These are phyloP conservation scores for Colletotrichum costaricense DNA, from an alignment of 2,329 filamentous ascomycete genomes.

Conservation along the genomic window DNA sequence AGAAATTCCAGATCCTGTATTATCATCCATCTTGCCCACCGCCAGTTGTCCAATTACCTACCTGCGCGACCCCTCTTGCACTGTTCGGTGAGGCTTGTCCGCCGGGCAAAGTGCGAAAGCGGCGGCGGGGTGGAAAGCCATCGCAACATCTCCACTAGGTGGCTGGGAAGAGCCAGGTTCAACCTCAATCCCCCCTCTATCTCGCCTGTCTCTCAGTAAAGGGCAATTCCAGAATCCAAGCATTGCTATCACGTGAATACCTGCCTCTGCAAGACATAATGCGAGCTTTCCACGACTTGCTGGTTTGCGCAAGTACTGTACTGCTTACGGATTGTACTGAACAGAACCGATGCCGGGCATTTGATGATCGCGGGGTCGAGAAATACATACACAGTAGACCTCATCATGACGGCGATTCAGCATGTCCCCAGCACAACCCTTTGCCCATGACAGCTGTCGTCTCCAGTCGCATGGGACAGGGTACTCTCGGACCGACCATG, in stretches of 20 bases:
- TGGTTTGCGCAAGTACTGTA: not conserved
- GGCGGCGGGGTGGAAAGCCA: not conserved
- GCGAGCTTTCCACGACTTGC: not conserved
- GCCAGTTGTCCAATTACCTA: not conserved
- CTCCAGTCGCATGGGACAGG: constrained; percentile 8
- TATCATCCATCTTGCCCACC: constrained; percentile 13
- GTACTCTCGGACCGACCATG: not conserved
- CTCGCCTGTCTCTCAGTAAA: not conserved
- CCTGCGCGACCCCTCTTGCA: not conserved
- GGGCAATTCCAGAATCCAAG: not conserved
- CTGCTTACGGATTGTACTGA: not conserved
- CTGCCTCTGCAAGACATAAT: not conserved
- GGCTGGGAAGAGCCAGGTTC: constrained; percentile 20
- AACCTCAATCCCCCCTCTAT: not conserved
- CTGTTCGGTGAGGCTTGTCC: not conserved
- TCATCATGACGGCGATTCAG: not conserved
- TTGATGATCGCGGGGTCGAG: not conserved
- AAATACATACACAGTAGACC: not conserved
- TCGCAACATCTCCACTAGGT: constrained; percentile 1
- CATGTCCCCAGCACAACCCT: not conserved
- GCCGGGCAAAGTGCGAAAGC: too few relatives aligned
- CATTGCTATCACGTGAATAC: not conserved
- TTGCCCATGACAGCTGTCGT: constrained; percentile 27
- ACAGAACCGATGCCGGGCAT: not conserved
- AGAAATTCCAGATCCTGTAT: not conserved